Evolutionary conservation across 495 filamentous ascomycete species (phyloP), one percentile per base, ranked within the genome.

Genomic region (Penicillium alfredii): DNA sequence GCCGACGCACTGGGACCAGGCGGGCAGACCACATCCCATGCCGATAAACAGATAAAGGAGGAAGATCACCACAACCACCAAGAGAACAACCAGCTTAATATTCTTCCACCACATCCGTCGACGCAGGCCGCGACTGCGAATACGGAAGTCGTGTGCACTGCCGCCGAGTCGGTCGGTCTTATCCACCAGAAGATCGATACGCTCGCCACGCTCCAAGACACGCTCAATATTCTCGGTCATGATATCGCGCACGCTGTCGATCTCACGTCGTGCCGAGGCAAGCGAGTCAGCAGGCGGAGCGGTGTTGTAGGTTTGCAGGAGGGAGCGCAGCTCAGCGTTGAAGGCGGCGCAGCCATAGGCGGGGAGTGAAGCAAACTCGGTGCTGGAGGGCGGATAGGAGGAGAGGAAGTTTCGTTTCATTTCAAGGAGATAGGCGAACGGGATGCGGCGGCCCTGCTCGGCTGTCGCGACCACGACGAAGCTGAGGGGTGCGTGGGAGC

Each of bases 101-200:
- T 98, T 98, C 81, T 98, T 98, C 89, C 90, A 99, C 92, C 92
- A 99, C 93, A 97, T 97, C 52, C 78, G 69, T 60, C 92, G 71
- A 68, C 90, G 84, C 58, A 99, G 57, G 0, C 86, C 86, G 16
- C 84, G 70, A 53, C 82, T 88, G 44, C 88, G 66, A n/a, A 94
- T 76, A 33, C 88, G 63, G 56, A 96, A 96, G 64, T 96, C 89
- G 54, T 82, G 73, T 40, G 89, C 87, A 56, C 75, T 86, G 5
- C 82, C 84, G 7, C 88, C 88, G 31, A 96, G 56, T 42, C 88
- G 71, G 55, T 95, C 90, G 42, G 93, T 99, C 78, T 97, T 99
- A 56, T 97, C 89, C 19, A 99, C 89, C 37, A 99, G 68, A 54
- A 95, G 55, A 70, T 96, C 88, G 48, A 99, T 95, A 47, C 89